Evolutionary conservation across 2,329 filamentous ascomycete species (phyloP).

Genomic region (Beauveria medogensis): DNA sequence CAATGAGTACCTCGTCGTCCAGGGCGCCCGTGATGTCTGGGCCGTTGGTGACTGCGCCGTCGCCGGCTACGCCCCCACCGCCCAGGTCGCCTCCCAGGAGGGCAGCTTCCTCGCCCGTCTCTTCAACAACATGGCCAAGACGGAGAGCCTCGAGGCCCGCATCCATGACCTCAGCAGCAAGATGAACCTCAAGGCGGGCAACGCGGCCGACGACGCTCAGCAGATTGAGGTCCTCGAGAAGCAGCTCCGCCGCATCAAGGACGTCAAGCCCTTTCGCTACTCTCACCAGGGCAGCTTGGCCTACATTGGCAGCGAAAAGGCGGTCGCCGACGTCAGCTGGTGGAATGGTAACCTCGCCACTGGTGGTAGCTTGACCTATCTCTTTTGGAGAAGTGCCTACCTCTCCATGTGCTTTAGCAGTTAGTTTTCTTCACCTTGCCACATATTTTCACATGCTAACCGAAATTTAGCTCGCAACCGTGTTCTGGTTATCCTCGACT

Average conservation of each 20-base stretch:
- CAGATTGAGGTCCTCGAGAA: constrained; percentile 84
- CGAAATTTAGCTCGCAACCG: constrained; percentile 69
- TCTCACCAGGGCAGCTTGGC: constrained; percentile 94
- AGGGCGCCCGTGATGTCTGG: constrained; percentile 96
- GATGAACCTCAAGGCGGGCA: constrained; percentile 53
- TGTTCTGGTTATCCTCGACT: constrained; percentile 85
- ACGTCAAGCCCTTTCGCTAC: constrained; percentile 97
- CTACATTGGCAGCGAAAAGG: constrained; percentile 97
- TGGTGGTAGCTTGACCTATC: constrained; percentile 87
- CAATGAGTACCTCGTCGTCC: constrained; percentile 97
- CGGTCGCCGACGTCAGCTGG: constrained; percentile 95
- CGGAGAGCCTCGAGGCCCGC: constrained; percentile 69
- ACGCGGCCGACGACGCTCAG: constrained; percentile 57
- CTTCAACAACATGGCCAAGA: constrained; percentile 99
- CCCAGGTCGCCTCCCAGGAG: constrained; percentile 93
- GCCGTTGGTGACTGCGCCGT: constrained; percentile 95
- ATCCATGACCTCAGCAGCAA: constrained; percentile 59
- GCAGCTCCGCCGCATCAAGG: constrained; percentile 80
- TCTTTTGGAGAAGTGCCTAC: constrained; percentile 98
- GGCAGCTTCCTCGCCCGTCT: constrained; percentile 89
- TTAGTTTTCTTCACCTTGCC: constrained; percentile 44
- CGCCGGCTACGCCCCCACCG: constrained; percentile 94
- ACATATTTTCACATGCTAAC: constrained; percentile 18
- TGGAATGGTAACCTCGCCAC: constrained; percentile 93
- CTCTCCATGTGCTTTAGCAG: constrained; percentile 99